Evolutionary conservation across 1,139 yeast species (phyloP).

Genomic region (Meyerozyma elateridarum): DNA sequence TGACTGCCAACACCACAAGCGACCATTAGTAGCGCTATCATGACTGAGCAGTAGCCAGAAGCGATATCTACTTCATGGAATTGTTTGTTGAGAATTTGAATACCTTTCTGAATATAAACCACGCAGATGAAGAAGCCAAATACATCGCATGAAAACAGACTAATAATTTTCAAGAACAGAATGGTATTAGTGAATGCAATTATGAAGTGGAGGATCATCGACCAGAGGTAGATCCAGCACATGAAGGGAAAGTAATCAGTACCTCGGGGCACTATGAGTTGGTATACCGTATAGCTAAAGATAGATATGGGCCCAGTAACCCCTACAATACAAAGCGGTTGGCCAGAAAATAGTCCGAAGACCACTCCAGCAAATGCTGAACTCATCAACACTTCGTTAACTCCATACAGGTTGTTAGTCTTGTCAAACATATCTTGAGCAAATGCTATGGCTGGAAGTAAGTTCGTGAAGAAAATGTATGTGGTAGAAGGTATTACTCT

Average conservation of each 20-base stretch:
- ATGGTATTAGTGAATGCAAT: conserved; percentile 72
- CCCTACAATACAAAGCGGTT: conserved; percentile 94
- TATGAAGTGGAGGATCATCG: conserved; percentile 73
- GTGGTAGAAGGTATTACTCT: conserved; percentile 84
- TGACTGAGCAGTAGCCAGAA: conserved; percentile 72
- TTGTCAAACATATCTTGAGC: conserved; percentile 96
- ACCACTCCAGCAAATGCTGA: conserved; percentile 86
- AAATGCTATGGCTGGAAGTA: conserved; percentile 91
- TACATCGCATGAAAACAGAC: conserved; percentile 84
- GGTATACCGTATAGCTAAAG: conserved; percentile 87
- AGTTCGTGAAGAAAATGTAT: conserved; percentile 81
- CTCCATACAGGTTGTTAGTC: conserved; percentile 81
- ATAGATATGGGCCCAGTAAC: conserved; percentile 94
- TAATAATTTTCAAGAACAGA: conserved; percentile 64
- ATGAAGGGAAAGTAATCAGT: conserved; percentile 84
- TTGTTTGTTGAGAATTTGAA: conserved; percentile 72
- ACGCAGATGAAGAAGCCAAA: conserved; percentile 89
- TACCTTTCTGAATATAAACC: conserved; percentile 88
- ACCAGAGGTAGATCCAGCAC: conserved; percentile 96
- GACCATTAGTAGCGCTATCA: conserved; percentile 68
- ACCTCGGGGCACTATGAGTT: conserved; percentile 59
- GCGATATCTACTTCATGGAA: conserved; percentile 44
- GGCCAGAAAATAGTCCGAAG: conserved; percentile 83
- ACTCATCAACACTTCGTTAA: conserved; percentile 80
- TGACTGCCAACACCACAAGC: conserved; percentile 67